Percentiles rank a stretch among this genome's conserved stretches.
Evolutionary conservation across 1,284 basidiomycete genomes (phyloP).

Genomic region (Leccinum solheimii): DNA sequence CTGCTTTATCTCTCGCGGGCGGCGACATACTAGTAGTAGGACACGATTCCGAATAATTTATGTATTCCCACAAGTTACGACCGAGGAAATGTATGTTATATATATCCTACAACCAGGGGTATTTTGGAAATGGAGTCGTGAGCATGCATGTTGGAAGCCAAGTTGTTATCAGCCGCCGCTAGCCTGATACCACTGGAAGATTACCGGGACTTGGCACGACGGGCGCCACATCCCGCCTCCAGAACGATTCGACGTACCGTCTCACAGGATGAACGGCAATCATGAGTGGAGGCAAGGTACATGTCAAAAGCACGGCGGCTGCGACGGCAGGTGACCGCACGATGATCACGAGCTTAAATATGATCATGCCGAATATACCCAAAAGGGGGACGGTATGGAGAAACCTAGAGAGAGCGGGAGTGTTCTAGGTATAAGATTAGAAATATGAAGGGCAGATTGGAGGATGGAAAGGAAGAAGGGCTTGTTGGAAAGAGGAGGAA

Average conservation of each 20-base stretch:
- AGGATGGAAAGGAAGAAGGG: not conserved
- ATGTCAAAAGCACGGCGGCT: constrained; percentile 23
- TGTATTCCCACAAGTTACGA: constrained; percentile 7
- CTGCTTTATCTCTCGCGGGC: not conserved
- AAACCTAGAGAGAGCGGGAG: constrained; percentile 15
- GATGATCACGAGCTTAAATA: constrained; percentile 17
- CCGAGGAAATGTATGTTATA: not conserved
- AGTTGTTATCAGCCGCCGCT: not conserved
- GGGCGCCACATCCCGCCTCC: not conserved
- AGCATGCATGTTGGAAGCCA: not conserved
- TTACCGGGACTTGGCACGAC: not conserved
- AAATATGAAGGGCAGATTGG: not conserved
- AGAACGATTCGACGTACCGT: constrained; percentile 4
- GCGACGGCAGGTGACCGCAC: constrained; percentile 25
- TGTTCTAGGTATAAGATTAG: constrained; percentile 11
- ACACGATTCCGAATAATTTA: too few relatives aligned
- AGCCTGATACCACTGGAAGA: not conserved
- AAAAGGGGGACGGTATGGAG: constrained; percentile 32
- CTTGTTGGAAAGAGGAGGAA: not conserved
- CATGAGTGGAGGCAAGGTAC: constrained; percentile 23
- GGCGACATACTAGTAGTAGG: not conserved
- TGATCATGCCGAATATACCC: constrained; percentile 28
- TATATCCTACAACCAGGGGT: constrained; percentile 4
- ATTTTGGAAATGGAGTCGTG: not conserved
- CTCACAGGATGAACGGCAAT: constrained; percentile 9